Evolutionary conservation across 495 filamentous ascomycete species (phyloP).

Genomic region (Penicillium ochrochloron): DNA sequence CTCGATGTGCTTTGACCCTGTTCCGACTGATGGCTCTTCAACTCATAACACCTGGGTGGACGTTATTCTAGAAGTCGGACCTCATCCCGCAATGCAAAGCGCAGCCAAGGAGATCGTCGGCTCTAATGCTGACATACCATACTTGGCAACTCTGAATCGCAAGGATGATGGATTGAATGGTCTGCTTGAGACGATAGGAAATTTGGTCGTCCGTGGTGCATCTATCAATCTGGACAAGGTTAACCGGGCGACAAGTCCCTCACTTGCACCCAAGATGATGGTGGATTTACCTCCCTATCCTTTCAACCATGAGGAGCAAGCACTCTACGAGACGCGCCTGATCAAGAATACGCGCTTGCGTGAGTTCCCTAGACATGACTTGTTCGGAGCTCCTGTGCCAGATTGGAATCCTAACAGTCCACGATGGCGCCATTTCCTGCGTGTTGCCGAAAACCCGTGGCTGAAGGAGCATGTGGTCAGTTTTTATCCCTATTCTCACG

Average conservation of each 20-base stretch:
- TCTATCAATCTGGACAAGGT: not conserved
- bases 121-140: not conserved
- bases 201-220: not conserved
- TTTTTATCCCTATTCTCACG: not conserved
- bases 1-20: not conserved
- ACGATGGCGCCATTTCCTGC: not conserved
- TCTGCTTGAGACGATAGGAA: not conserved
- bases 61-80: not conserved
- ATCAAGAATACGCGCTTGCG: not conserved
- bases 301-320: not conserved
- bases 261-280: not conserved
- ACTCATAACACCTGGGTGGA: not conserved
- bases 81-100: not conserved
- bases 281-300: not conserved
- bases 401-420: not conserved
- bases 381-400: not conserved
- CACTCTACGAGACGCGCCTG: not conserved
- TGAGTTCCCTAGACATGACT: not conserved
- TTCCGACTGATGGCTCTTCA: not conserved
- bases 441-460: not conserved
- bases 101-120: not conserved
- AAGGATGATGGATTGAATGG: not conserved
- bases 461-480: not conserved
- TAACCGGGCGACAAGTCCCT: not conserved
- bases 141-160: not conserved